Evolutionary conservation across 345 rosid genomes (phyloP).

Genomic region (Lepidium aucheri): DNA sequence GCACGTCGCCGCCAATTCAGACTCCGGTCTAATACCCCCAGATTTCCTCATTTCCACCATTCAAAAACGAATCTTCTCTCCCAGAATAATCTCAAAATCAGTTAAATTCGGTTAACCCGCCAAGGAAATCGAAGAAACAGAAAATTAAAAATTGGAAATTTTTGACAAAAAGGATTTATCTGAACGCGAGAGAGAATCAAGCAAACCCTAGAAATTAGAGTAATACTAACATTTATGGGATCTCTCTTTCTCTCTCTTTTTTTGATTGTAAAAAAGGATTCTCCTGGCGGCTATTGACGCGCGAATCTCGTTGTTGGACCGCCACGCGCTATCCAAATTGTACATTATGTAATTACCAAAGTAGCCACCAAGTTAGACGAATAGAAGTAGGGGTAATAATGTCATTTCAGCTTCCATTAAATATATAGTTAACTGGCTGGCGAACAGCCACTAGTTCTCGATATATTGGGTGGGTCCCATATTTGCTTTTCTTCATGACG

Average conservation of each 20-base stretch:
- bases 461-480: constrained; percentile 14
- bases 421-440: constrained; percentile 17
- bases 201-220: constrained; percentile 29
- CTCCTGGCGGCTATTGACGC: constrained; percentile 34
- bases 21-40: constrained; percentile 42
- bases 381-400: neutral
- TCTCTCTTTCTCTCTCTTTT: constrained; percentile 5
- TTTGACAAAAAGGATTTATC: neutral
- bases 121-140: neutral
- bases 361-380: neutral
- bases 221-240: neutral
- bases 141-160: neutral
- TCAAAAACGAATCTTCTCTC: constrained; percentile 3
- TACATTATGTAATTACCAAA: neutral
- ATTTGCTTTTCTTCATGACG: constrained; percentile 10
- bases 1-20: constrained; percentile 32
- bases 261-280: constrained; percentile 15
- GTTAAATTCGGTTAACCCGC: neutral
- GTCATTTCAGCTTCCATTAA: neutral
- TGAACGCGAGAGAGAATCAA: constrained; percentile 15
- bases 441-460: constrained; percentile 21
- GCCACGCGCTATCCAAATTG: constrained; percentile 19
- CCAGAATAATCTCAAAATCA: neutral
- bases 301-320: neutral
- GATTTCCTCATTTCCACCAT: constrained; percentile 87